Evolutionary conservation across 192 early-diverging fungal genomes (phyloP), one percentile per base, ranked within the genome.

Genomic region (Gigaspora rosea): DNA sequence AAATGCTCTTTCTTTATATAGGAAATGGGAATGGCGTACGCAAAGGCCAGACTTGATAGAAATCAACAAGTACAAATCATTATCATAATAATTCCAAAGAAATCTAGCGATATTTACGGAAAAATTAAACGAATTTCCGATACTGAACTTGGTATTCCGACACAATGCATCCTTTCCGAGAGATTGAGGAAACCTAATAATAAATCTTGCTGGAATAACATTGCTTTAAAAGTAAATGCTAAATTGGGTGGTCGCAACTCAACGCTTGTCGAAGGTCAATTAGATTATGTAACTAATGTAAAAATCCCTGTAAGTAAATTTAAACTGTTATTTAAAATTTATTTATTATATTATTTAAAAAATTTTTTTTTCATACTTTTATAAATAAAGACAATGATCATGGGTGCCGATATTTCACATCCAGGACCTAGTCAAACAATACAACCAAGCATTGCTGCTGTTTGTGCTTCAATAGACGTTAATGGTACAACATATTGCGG

Each of bases 321-420:
- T 0, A 66, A 66, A 16, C 18, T 18, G 51, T 71, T 11, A 51
- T 54, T 47, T 49, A 67, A 2, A 27, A 18, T n/a, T 12, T 62
- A 10, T 9, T 8, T 62, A 32, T 32, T 27, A 27, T 27, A 27
- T 0, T n/a, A 56, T 18, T 1, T n/a, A 41, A 41, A 6, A 41
- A 33, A 52, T 52, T 49, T 27, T 27, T 27, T 27, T 27, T 27
- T 27, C 27, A 27, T 27, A 27, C 27, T 27, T 27, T 27, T 47
- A 11, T 4, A 20, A 3, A 27, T 27, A 27, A 35, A 73, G 71
- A 96, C 94, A 6, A 90, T 97, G 73, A 79, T 98, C 59, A 81
- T 98, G 65, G 97, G 97, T 22, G 95, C 93, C 8, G 96, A 98
- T 85, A 91, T 98, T 41, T 94, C 92, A 8, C 96, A 98, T 78